These are phyloP conservation scores for Avena sativa DNA, from an alignment of 176 grass and related monocot species.

Conservation along the genomic window DNA sequence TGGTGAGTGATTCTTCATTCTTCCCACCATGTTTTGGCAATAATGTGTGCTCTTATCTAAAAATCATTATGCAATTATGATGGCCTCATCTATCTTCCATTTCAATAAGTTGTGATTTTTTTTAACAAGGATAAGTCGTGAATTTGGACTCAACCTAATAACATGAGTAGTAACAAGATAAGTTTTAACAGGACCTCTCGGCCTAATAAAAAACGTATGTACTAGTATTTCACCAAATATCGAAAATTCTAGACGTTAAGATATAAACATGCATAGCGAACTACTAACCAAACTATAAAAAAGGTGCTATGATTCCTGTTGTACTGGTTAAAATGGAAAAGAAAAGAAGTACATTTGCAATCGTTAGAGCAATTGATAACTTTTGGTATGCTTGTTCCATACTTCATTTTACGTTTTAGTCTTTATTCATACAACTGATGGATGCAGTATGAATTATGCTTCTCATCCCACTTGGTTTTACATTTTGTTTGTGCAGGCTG, in stretches of 20 bases:
- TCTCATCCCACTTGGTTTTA: conserved; percentile 37
- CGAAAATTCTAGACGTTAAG: neutral
- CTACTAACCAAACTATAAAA: neutral
- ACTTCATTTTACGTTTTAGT: conserved; percentile 28
- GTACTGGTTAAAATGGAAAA: neutral
- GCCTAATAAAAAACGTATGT: neutral
- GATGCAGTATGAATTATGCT: conserved; percentile 13
- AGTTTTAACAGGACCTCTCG: neutral
- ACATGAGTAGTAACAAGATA: neutral
- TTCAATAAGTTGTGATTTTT: neutral
- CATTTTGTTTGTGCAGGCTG: conserved; percentile 67
- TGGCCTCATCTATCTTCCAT: conserved; percentile 10
- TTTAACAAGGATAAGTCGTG: neutral
- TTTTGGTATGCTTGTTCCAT: conserved; percentile 4
- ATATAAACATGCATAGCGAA: neutral
- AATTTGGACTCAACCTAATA: conserved; percentile 7
- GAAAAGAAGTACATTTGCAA: neutral
- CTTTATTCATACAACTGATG: neutral
- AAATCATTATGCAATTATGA: neutral
- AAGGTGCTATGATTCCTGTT: neutral
- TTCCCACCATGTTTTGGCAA: conserved; percentile 4
- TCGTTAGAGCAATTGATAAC: neutral
- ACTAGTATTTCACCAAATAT: neutral
- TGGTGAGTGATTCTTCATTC: conserved; percentile 51
- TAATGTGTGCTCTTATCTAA: neutral